Conservation (phyloP, 495 filamentous ascomycete genomes). For the Talaromyces ruber region DNA sequence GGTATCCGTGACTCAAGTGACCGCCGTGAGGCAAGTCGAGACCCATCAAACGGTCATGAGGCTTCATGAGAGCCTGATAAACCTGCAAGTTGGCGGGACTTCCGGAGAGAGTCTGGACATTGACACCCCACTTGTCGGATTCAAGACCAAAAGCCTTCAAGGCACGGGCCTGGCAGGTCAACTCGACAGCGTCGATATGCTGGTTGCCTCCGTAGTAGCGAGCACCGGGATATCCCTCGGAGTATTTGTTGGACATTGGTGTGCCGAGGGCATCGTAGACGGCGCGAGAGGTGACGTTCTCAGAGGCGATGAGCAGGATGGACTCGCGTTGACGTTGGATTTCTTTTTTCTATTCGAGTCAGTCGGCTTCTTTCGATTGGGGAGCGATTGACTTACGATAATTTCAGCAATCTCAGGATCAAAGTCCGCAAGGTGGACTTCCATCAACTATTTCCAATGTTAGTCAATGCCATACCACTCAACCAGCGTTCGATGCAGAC, state of each 20-base stretch:
- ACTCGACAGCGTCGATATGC: constrained; percentile 84
- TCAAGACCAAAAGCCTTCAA: constrained; percentile 78
- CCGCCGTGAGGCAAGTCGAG: constrained; percentile 94
- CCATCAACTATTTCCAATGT: constrained; percentile 3
- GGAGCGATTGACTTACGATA: neutral
- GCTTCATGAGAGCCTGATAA: constrained; percentile 84
- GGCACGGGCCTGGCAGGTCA: constrained; percentile 81
- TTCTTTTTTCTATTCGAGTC: constrained; percentile 3
- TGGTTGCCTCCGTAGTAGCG: constrained; percentile 97
- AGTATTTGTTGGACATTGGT: constrained; percentile 99
- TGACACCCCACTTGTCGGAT: constrained; percentile 90
- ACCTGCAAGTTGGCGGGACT: constrained; percentile 95
- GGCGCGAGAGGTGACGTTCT: constrained; percentile 97
- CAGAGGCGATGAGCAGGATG: constrained; percentile 96
- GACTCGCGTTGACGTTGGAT: constrained; percentile 80
- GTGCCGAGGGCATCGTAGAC: constrained; percentile 94
- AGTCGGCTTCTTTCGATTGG: neutral
- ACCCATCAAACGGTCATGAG: constrained; percentile 94
- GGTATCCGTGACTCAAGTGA: constrained; percentile 95
- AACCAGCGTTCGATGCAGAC: neutral
- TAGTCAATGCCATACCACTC: neutral
- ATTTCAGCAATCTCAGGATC: constrained; percentile 10
- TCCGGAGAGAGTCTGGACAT: constrained; percentile 91
- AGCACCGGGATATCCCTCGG: constrained; percentile 94
- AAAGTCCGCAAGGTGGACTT: constrained; percentile 1